Evolutionary conservation across 805 yeast genomes (phyloP).

Genomic region (Sungouiozyma ichnusensis): DNA sequence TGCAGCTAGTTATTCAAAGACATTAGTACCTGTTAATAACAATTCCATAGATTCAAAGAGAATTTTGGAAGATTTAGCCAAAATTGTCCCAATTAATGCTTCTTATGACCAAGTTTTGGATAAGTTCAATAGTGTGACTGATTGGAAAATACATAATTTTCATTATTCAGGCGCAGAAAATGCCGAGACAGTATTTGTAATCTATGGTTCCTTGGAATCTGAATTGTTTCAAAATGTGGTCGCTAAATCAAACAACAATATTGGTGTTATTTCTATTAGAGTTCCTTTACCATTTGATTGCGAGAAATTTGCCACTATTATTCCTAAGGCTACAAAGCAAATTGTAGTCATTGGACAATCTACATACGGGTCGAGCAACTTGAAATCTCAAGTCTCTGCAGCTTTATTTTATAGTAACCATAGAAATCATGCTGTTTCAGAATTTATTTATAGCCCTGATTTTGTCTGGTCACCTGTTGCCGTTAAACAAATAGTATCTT

Average conservation of each 20-base stretch:
- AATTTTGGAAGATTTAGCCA: slow-evolving; percentile 8
- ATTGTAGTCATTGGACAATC: slow-evolving; percentile 63
- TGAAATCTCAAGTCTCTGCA: slow-evolving; percentile 66
- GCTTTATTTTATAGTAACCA: slow-evolving; percentile 44
- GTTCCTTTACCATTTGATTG: slow-evolving; percentile 73
- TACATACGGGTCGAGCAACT: slow-evolving; percentile 31
- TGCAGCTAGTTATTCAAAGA: slow-evolving; percentile 43
- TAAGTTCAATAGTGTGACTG: slow-evolving; percentile 20
- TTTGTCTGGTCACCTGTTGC: slow-evolving; percentile 50
- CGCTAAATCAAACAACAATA: slow-evolving; percentile 15
- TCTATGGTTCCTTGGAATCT: slow-evolving; percentile 65
- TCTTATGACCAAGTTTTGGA: slow-evolving; percentile 20
- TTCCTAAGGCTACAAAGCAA: slow-evolving; percentile 49
- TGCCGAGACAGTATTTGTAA: slow-evolving; percentile 58
- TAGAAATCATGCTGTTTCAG: slow-evolving; percentile 34
- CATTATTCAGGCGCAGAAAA: slow-evolving; percentile 51
- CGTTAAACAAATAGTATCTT: slow-evolving; percentile 37
- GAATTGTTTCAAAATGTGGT: slow-evolving; percentile 34
- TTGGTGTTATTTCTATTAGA: slow-evolving; percentile 61
- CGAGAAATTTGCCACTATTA: slow-evolving; percentile 42
- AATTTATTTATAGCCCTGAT: slow-evolving; percentile 40
- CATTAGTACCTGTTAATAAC: slow-evolving; percentile 13
- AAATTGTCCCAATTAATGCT: slow-evolving; percentile 8
- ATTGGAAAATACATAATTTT: slow-evolving; percentile 20
- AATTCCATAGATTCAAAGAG: slow-evolving; percentile 6